Evolutionary conservation across 192 early-diverging fungal species (phyloP).

Genomic region (Bifiguratus adelaidae): DNA sequence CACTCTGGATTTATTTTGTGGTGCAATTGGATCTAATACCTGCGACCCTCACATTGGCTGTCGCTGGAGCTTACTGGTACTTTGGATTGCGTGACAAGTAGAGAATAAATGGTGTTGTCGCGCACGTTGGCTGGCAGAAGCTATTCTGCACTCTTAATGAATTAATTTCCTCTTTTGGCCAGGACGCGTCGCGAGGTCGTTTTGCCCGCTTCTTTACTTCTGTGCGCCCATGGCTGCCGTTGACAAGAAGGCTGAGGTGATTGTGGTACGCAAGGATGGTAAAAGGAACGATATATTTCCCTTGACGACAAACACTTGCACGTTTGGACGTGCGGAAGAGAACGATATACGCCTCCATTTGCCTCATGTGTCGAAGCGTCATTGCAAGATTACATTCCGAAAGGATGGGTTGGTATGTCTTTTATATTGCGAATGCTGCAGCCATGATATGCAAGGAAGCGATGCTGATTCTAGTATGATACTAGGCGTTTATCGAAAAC

Average conservation of each 20-base stretch:
- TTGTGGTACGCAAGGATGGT: no score
- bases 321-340: not conserved
- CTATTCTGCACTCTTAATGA: no score
- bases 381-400: not conserved
- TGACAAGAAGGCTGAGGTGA: no score
- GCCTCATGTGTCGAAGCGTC: not conserved
- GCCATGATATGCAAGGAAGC: no score
- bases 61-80: constrained; percentile 31
- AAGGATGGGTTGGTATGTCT: not conserved
- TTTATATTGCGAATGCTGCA: no score
- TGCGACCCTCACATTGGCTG: constrained; percentile 22
- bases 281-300: not conserved
- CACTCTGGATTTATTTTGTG: constrained; percentile 53
- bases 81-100: constrained; percentile 19
- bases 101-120: no score
- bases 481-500: not conserved
- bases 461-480: no score
- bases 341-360: not conserved
- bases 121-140: no score
- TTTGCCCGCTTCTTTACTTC: no score
- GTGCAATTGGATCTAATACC: constrained; percentile 36
- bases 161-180: no score
- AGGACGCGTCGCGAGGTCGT: no score
- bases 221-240: no score
- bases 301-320: not conserved